Base-by-base conservation (phyloP, 106 monocot genomes). In the Dactylorhiza incarnata region DNA sequence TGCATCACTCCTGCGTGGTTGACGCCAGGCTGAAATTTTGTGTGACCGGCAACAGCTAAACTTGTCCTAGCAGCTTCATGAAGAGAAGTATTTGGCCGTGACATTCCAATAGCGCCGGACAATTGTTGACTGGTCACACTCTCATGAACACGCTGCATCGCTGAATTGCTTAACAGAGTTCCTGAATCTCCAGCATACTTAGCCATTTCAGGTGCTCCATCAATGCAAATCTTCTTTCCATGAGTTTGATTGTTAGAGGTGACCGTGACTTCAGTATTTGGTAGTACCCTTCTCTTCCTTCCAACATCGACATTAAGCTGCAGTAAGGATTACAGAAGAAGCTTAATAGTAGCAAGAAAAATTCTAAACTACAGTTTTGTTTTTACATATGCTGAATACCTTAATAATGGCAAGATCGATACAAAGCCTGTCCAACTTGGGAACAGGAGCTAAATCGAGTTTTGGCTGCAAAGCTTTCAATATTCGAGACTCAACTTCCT, bases 401-500 rank as follows among this genome's bases (percentile, higher is more conserved):
- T 92, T 92, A 51, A 68, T 81, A 73, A 80, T 20, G 13, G 48
- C 47, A 59, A 86, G 83, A 65, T 87, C 78, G 65, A 71, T 29
- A 83, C 83, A 89, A 75, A 97, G 89, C 53, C 91, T 82, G 56
- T 93, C 91, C 74, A 97, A 73, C 79, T 79, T 82, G 7, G 93
- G 93, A 49, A 87, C 70, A 61, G 96, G 91, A 43, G 89, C 86
- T 74, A 97, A 82, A 82, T 71, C 75, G 76, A 97, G 93, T 80
- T 83, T 25, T 66, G 96, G 96, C 68, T 89, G 88, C 75, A 93
- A 50, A 56, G 86, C 86, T 77, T 91, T 97, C 65, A 97, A 73
- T 56, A 94, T 86, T 47, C 89, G 96, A 1, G 96, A 84, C 81
- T 97, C 96, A 25, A 87, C 87, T 86, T 97, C 96, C 96, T 97